Evolutionary conservation across 352 stramenopile species (phyloP), one percentile per base, ranked within the genome.

Genomic region (Phytophthora vignae): DNA sequence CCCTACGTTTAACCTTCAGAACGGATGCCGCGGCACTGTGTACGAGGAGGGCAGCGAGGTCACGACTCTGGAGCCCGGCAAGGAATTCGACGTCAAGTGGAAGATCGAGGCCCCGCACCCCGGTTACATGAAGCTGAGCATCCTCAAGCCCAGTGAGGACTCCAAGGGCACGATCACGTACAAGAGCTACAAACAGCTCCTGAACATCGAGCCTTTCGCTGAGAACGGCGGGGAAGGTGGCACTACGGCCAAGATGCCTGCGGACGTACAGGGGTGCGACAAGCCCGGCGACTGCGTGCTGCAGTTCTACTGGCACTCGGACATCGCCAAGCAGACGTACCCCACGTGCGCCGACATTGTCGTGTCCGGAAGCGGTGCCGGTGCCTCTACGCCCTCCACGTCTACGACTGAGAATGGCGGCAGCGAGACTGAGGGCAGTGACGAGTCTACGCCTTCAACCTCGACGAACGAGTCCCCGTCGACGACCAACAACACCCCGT

Each of bases 61-160:
- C 38, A 81, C 76, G 29, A 78, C 64, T 38, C 19, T 83, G 3
- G 44, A 67, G 42, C 46, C 67, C 4, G 76, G 72, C 22, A 48
- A 52, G 19, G 17, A 65, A 1, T 82, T 82, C 44, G 75, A 77
- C 19, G 77, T 83, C 42, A 66, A 68, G 42, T 91, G 63, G 59
- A 76, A 46, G 9, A 87, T 91, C 64, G 62, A 85, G 70, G 84
- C 82, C 5, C 82, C 84, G 2, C 84, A 91, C 68, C 82, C 82
- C 2, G 80, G 84, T 12, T 81, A 60, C 55, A 77, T 85, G 60
- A 81, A 82, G 58, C 67, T 91, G 36, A 83, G 64, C 54, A 79
- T 91, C 42, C 71, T 90, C 55, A 88, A 87, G 58, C 82, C 84
- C 5, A 79, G 61, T 55, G 69, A 59, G 2, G 78, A 82, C 25